Percentiles rank a stretch among this genome's conserved stretches.
Evolutionary conservation across 192 early-diverging fungal genomes (phyloP).

Genomic region (Backusella tarrabulga): DNA sequence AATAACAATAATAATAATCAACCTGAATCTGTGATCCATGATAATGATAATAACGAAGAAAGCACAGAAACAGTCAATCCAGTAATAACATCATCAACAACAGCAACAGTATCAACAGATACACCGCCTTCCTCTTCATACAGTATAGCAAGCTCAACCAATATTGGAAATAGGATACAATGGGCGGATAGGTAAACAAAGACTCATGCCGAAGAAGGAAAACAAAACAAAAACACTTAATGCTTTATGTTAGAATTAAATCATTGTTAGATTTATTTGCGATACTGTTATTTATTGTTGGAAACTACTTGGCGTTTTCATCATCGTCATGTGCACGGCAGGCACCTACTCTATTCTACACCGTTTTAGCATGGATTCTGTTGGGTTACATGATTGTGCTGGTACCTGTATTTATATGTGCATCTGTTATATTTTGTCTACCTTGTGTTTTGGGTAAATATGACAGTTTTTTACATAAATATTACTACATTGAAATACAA

Average conservation of each 20-base stretch:
- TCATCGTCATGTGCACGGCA: conserved; percentile 39
- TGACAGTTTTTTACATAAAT: neutral
- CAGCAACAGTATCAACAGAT: neutral
- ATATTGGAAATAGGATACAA: neutral
- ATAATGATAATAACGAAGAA: neutral
- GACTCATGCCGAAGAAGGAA: neutral
- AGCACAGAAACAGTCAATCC: neutral
- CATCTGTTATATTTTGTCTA: conserved; percentile 63
- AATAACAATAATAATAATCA: neutral
- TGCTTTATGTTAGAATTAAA: conserved; percentile 38
- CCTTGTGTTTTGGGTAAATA: conserved; percentile 52
- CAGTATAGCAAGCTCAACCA: neutral
- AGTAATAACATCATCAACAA: neutral
- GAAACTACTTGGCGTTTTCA: conserved; percentile 69
- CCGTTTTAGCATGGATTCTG: conserved; percentile 61
- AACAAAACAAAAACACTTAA: neutral
- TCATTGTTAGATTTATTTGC: conserved; percentile 57
- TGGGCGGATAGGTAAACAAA: neutral
- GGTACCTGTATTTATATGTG: conserved; percentile 57
- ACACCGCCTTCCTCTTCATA: neutral
- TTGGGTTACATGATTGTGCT: conserved; percentile 68
- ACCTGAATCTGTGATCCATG: neutral
- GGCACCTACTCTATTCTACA: conserved; percentile 61
- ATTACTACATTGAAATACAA: neutral
- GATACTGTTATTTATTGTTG: conserved; percentile 64